These are phyloP conservation scores for Thalassiosira oceanica DNA, from an alignment of 352 stramenopile genomes.

Conservation along the genomic window DNA sequence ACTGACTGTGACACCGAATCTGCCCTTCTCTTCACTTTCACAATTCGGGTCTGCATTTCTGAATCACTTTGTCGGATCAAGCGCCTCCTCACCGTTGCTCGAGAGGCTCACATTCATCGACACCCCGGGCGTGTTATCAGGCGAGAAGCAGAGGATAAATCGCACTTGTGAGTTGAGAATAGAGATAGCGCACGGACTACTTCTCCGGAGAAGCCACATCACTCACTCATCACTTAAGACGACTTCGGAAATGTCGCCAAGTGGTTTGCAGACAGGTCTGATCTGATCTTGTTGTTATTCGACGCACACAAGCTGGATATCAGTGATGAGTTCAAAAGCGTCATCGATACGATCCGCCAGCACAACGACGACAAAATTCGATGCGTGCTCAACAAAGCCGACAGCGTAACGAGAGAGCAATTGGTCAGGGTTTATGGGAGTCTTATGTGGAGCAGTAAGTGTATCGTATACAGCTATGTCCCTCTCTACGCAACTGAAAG, in stretches of 20 bases:
- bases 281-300: constrained; percentile 98
- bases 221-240: too few relatives aligned
- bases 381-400: constrained; percentile 97
- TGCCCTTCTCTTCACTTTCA: constrained; percentile 89
- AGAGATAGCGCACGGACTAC: too few relatives aligned
- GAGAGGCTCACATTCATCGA: constrained; percentile 96
- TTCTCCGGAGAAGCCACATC: too few relatives aligned
- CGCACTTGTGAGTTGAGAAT: too few relatives aligned
- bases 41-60: constrained; percentile 94
- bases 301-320: constrained; percentile 99
- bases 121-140: constrained; percentile 95
- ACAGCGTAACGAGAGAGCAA: constrained; percentile 94
- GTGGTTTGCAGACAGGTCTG: constrained; percentile 93
- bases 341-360: constrained; percentile 92
- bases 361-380: constrained; percentile 98
- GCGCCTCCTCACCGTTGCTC: constrained; percentile 87
- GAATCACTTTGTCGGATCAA: constrained; percentile 90
- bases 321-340: constrained; percentile 94
- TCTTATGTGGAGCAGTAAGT: constrained; percentile 97
- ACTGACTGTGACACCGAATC: constrained; percentile 73
- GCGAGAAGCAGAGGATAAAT: constrained; percentile 95
- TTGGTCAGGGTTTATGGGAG: constrained; percentile 93
- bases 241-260: constrained; percentile 90
- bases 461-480: too few relatives aligned
- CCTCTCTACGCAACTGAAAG: too few relatives aligned